Percentiles rank a stretch among this genome's conserved stretches.
Evolutionary conservation across 2,329 filamentous ascomycete genomes (phyloP).

Genomic region (Alternaria sp.): DNA sequence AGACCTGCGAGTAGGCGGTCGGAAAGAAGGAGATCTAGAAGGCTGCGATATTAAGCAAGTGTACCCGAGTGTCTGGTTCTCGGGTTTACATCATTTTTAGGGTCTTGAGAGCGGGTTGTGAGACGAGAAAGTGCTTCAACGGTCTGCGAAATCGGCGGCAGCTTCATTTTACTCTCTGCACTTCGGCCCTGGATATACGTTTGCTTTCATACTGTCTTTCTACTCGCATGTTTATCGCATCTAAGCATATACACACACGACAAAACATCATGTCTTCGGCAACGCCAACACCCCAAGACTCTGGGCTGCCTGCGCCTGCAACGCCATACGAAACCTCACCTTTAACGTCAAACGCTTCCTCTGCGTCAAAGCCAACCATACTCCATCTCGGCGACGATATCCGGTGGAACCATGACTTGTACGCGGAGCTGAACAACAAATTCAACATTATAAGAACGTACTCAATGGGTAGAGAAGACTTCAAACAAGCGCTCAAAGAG

Average conservation of each 20-base stretch:
- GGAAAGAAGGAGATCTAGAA: background rate
- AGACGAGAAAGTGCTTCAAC: background rate
- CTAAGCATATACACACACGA: background rate
- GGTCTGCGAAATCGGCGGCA: background rate
- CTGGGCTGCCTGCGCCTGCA: slow-evolving; percentile 24
- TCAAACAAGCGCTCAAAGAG: slow-evolving; percentile 48
- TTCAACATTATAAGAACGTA: slow-evolving; percentile 51
- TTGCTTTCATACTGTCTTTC: background rate
- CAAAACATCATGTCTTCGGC: slow-evolving; percentile 23
- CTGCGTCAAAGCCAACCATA: slow-evolving; percentile 43
- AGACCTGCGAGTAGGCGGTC: background rate
- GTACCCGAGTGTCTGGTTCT: background rate
- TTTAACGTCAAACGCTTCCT: background rate
- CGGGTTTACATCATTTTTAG: background rate
- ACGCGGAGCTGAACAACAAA: slow-evolving; percentile 42
- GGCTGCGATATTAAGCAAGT: background rate
- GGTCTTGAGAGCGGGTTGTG: background rate
- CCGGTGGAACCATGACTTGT: slow-evolving; percentile 54
- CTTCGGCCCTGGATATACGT: background rate
- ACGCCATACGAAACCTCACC: background rate
- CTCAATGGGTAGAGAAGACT: slow-evolving; percentile 48
- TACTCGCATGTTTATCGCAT: background rate
- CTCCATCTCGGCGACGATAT: slow-evolving; percentile 55
- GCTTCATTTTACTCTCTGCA: background rate
- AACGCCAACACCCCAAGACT: slow-evolving; percentile 35